These are phyloP conservation scores for Paracorniculantispora psalliotae DNA, from an alignment of 2,329 filamentous ascomycete genomes.

Conservation along the genomic window DNA sequence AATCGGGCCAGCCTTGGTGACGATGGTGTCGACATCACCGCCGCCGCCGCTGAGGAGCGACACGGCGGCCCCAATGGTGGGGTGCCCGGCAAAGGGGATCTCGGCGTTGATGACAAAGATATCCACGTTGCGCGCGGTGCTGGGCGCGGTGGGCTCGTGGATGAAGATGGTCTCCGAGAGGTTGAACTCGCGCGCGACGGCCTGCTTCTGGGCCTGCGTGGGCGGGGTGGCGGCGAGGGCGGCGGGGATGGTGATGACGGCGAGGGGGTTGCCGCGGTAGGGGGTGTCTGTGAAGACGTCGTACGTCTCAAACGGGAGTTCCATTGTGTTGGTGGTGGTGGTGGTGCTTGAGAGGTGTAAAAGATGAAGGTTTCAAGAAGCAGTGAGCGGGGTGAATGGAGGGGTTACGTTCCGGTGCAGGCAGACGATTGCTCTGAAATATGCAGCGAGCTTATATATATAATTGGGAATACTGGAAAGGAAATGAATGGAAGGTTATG, in stretches of 20 bases:
- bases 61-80: slow-evolving; percentile 53
- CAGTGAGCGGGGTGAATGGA: neutral
- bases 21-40: slow-evolving; percentile 33
- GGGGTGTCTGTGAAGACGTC: slow-evolving; percentile 52
- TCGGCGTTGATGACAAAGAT: slow-evolving; percentile 54
- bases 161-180: slow-evolving; percentile 61
- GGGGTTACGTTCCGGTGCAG: no score
- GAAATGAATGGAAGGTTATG: no score
- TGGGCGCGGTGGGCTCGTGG: slow-evolving; percentile 33
- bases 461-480: no score
- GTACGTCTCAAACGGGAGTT: slow-evolving; percentile 47
- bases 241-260: slow-evolving; percentile 50
- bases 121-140: slow-evolving; percentile 41
- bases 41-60: slow-evolving; percentile 36
- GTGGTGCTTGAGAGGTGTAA: neutral
- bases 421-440: no score
- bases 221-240: slow-evolving; percentile 31
- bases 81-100: slow-evolving; percentile 59
- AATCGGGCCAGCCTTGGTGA: slow-evolving; percentile 55
- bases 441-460: no score
- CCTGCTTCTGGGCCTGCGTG: slow-evolving; percentile 49
- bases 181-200: slow-evolving; percentile 58
- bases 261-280: slow-evolving; percentile 56
- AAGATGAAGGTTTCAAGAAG: neutral
- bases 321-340: slow-evolving; percentile 22